Percentiles rank a stretch among this genome's conserved stretches.
Evolutionary conservation across 768 basidiomycete species (phyloP).

Genomic region (Leccinum disarticulatum): DNA sequence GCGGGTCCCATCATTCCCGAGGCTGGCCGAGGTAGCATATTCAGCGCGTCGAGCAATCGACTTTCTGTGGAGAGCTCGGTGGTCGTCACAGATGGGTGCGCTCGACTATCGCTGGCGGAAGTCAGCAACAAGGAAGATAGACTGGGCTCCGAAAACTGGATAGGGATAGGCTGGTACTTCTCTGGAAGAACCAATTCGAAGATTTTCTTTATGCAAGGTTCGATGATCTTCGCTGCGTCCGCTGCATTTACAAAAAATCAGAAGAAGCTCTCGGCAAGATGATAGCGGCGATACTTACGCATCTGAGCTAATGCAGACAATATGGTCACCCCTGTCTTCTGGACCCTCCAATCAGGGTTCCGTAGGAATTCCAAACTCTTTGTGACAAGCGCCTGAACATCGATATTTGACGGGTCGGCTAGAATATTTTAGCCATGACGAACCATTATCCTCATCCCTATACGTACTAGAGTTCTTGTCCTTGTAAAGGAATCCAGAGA

Average conservation of each 20-base stretch:
- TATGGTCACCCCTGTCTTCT: slow-evolving; percentile 25
- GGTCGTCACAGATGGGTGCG: not conserved
- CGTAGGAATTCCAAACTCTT: slow-evolving; percentile 11
- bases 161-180: not conserved
- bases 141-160: not conserved
- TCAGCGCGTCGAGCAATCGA: not conserved
- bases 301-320: slow-evolving; percentile 23
- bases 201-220: not conserved
- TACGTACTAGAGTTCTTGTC: slow-evolving; percentile 19
- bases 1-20: slow-evolving; percentile 20
- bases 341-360: slow-evolving; percentile 14
- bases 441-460: not conserved
- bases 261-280: not conserved
- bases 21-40: slow-evolving; percentile 1
- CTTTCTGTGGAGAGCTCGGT: not conserved
- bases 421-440: not conserved
- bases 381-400: slow-evolving; percentile 7
- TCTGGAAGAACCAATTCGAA: not conserved
- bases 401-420: not conserved
- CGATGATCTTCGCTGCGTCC: not conserved
- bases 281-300: slow-evolving; percentile 4
- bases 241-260: not conserved
- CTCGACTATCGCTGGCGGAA: not conserved
- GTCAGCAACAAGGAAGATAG: not conserved
- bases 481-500: slow-evolving; percentile 24